Conservation (phyloP, 2,329 filamentous ascomycete species). For the Exserohilum rostratum region DNA sequence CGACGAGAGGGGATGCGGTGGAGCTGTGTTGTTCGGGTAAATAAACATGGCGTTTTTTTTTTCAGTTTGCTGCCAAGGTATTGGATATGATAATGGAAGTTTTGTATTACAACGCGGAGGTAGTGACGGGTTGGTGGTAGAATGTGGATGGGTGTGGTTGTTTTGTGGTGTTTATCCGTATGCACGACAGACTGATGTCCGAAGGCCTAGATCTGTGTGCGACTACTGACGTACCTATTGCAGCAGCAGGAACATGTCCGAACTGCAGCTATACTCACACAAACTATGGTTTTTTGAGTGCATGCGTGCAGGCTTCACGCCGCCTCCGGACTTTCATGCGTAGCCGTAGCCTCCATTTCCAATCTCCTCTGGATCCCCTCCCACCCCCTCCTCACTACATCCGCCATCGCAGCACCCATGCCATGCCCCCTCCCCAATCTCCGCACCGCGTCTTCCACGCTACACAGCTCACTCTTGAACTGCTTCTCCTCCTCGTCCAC, state of each 20-base stretch:
- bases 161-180: not conserved
- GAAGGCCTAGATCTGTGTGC: too few species aligned
- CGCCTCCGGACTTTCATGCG: slow-evolving; percentile 29
- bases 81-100: too few species aligned
- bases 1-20: too few species aligned
- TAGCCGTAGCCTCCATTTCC: slow-evolving; percentile 29
- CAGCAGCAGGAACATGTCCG: too few species aligned
- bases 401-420: slow-evolving; percentile 49
- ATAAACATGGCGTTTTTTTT: too few species aligned
- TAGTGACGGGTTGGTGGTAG: not conserved
- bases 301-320: slow-evolving; percentile 1
- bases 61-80: too few species aligned
- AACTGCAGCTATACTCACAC: too few species aligned
- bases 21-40: too few species aligned
- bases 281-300: too few species aligned
- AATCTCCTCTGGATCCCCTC: slow-evolving; percentile 49
- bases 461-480: slow-evolving; percentile 52
- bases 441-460: slow-evolving; percentile 51
- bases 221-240: too few species aligned
- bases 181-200: too few species aligned
- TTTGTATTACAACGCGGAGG: too few species aligned
- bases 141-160: not conserved
- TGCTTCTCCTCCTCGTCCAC: slow-evolving; percentile 55
- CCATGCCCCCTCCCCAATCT: slow-evolving; percentile 38
- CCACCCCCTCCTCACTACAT: slow-evolving; percentile 56